Percentiles rank a stretch among this genome's conserved stretches.
These are phyloP conservation scores for Geosmithia flava DNA, from an alignment of 2,329 filamentous ascomycete species.

Conservation along the genomic window DNA sequence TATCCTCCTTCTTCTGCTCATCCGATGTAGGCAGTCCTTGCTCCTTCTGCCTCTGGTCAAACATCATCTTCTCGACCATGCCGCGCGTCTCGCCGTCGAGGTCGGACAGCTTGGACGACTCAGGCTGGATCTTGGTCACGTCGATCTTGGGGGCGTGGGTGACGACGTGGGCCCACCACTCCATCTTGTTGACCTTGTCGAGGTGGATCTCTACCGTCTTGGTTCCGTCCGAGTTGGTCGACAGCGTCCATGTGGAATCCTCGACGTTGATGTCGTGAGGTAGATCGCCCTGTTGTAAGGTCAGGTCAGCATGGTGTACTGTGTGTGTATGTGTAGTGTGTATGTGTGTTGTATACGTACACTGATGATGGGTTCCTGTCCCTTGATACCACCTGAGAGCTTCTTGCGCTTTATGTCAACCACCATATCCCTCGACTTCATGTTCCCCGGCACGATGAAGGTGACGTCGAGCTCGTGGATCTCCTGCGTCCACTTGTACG, in stretches of 20 bases:
- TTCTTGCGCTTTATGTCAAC: conserved; percentile 71
- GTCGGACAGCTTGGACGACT: conserved; percentile 83
- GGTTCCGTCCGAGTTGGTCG: conserved; percentile 55
- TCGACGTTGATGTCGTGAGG: conserved; percentile 69
- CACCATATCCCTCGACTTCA: conserved; percentile 74
- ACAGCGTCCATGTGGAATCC: conserved; percentile 91
- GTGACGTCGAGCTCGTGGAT: conserved; percentile 79
- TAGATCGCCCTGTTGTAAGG: conserved; percentile 59
- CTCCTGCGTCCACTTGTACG: conserved; percentile 95
- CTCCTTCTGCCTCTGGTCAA: conserved; percentile 95
- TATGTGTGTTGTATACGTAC: conserved; percentile 35
- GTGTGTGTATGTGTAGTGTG: not conserved
- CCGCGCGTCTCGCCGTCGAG: conserved; percentile 86
- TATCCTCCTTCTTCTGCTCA: conserved; percentile 88
- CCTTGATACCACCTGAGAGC: conserved; percentile 74
- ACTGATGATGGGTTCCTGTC: conserved; percentile 65
- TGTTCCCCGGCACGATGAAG: conserved; percentile 65
- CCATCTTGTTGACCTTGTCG: conserved; percentile 92
- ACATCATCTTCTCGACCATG: conserved; percentile 99
- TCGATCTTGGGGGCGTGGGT: conserved; percentile 83
- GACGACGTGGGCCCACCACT: conserved; percentile 95
- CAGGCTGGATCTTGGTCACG: conserved; percentile 86
- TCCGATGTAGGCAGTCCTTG: conserved; percentile 78
- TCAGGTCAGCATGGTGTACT: not conserved
- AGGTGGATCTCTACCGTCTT: conserved; percentile 69